phyloP scores from a whole-genome alignment of 441 rosid genomes.

The Viola pubescens region DNA sequence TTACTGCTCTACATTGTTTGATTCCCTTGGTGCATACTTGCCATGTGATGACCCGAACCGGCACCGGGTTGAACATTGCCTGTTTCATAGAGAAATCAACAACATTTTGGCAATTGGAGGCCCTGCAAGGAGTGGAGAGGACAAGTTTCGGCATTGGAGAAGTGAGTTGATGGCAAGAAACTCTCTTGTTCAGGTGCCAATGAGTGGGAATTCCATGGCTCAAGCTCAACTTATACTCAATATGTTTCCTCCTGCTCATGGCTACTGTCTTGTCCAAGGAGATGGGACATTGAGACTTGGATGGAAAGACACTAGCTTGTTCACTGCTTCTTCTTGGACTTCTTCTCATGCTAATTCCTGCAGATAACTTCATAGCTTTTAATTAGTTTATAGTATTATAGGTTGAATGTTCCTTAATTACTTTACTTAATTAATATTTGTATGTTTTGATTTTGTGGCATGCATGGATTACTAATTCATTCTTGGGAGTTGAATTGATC shows the following conservation, averaged over 20 bases:
- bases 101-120: conserved; percentile 62
- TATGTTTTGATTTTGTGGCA: neutral
- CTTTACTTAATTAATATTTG: neutral
- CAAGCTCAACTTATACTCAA: conserved; percentile 61
- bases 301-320: conserved; percentile 58
- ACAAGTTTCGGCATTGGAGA: conserved; percentile 49
- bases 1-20: conserved; percentile 53
- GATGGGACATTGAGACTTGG: conserved; percentile 60
- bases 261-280: conserved; percentile 49
- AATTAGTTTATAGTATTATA: neutral
- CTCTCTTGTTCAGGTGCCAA: conserved; percentile 36
- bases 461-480: no score
- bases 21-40: conserved; percentile 46
- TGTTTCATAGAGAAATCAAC: conserved; percentile 45
- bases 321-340: conserved; percentile 66
- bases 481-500: no score
- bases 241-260: conserved; percentile 56
- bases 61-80: conserved; percentile 41
- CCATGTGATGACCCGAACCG: conserved; percentile 34
- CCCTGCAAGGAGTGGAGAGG: conserved; percentile 61
- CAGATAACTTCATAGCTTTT: conserved; percentile 15
- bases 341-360: conserved; percentile 3
- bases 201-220: conserved; percentile 59
- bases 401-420: no score
- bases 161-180: conserved; percentile 28